These are phyloP conservation scores for Geotrichum australiense DNA, from an alignment of 1,139 yeast species.

Conservation along the genomic window DNA sequence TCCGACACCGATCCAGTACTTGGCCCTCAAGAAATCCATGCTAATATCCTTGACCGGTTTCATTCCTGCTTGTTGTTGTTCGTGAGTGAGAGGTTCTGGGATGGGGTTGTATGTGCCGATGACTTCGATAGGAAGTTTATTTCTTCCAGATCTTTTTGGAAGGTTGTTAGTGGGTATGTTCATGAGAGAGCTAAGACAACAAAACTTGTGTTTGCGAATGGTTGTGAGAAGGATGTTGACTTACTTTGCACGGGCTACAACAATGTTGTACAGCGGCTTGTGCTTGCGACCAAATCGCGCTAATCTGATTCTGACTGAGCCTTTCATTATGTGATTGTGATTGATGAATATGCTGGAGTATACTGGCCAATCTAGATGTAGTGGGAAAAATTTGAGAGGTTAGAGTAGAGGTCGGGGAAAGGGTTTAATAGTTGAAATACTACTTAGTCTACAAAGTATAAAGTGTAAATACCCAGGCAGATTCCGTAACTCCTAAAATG, in stretches of 20 bases:
- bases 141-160: conserved; percentile 50
- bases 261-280: conserved; percentile 85
- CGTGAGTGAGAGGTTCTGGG: conserved; percentile 62
- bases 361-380: no score
- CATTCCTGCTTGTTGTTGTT: conserved; percentile 45
- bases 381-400: no score
- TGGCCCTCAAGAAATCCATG: conserved; percentile 83
- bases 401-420: no score
- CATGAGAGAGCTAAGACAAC: background rate
- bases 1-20: conserved; percentile 98
- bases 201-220: background rate
- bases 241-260: conserved; percentile 62
- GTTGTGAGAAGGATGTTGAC: no score
- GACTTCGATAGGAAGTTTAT: conserved; percentile 86
- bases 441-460: no score
- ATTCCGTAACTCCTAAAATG: no score
- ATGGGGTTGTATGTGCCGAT: conserved; percentile 89
- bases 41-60: conserved; percentile 71
- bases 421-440: no score
- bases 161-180: no score
- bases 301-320: conserved; percentile 57
- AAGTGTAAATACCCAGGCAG: no score
- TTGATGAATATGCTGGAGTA: no score
- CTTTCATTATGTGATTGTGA: conserved; percentile 35
- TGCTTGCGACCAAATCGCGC: conserved; percentile 90